phyloP scores from a whole-genome alignment of 2,329 filamentous ascomycete genomes.

The Diaporthe caulivora region DNA sequence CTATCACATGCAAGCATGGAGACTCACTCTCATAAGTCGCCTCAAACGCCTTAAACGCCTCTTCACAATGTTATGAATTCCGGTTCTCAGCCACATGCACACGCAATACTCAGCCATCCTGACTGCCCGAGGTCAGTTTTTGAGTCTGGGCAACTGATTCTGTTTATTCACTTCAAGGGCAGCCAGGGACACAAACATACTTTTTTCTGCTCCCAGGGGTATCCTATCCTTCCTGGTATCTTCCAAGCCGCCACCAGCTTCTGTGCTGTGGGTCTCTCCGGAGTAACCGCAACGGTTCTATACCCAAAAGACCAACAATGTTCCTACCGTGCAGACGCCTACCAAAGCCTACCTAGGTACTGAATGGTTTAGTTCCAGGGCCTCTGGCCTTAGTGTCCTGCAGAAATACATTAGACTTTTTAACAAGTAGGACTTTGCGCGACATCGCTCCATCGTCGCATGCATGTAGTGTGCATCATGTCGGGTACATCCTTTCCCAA shows the following conservation, averaged over 20 bases:
- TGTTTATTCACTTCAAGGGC: background rate
- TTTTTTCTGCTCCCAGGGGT: constrained; percentile 5
- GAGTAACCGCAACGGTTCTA: constrained; percentile 10
- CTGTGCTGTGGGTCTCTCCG: background rate
- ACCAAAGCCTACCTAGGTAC: too few relatives aligned
- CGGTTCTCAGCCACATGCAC: background rate
- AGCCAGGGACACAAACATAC: background rate
- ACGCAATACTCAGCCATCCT: background rate
- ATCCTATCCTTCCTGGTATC: background rate
- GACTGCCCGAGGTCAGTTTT: background rate
- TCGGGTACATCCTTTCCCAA: background rate
- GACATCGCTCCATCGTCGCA: background rate
- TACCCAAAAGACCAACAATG: constrained; percentile 3
- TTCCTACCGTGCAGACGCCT: background rate
- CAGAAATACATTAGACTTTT: background rate
- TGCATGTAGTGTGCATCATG: background rate
- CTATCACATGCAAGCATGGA: constrained; percentile 35
- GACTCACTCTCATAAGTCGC: background rate
- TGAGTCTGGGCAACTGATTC: background rate
- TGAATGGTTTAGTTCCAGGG: background rate
- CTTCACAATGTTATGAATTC: background rate
- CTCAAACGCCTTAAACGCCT: background rate
- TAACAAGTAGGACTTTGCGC: background rate
- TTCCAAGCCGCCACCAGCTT: background rate
- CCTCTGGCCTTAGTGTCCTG: background rate